Base-by-base conservation (phyloP, 352 stramenopile species). In the Phytopythium oedochilum region DNA sequence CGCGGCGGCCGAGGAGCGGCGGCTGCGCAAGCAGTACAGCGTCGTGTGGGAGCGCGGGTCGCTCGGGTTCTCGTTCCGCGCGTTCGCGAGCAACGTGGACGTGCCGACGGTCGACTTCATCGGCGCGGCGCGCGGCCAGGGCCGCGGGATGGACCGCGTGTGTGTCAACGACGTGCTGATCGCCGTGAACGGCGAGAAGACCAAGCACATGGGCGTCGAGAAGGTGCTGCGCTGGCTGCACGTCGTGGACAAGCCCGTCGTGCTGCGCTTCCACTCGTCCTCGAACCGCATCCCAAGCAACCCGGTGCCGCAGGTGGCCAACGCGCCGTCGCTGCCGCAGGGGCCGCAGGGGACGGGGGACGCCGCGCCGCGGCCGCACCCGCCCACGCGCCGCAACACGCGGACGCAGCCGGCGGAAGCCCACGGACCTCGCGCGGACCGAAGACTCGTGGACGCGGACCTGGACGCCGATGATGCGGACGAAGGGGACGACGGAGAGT, bases 101-200 rank as follows among this genome's bases (percentile, higher is more conserved):
- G 75, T 92, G 36, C 81, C 81, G 14, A 83, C 71, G 20, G 81
- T 89, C 7, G 31, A 53, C 55, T 85, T 83, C 49, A 92, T 92
- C 54, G 73, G 65, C 43, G 39, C 61, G 3, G 55, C 42, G 7
- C 47, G 47, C 47, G 47, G 47, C 9, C 47, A 53, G 47, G 67
- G 66, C 22, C 57, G 44, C 14, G 73, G 73, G 23, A 92, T 92
- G 81, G 78, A 89, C 23, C 60, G 68, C 36, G 73, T 92, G 11
- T 92, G 81, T 60, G 57, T 92, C 22, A 92, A 89, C 63, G 81
- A 92, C 62, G 81, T 92, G 56, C 71, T 92, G 14, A 85, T 92
- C 59, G 74, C 77, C 20, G 88, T 92, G 56, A 89, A 92, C 34
- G 81, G 81, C 26, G 74, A 92, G 54, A 88, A 87, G 61, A 92